Evolutionary conservation across 352 stramenopile genomes (phyloP).

Genomic region (Aphanomyces euteiches): DNA sequence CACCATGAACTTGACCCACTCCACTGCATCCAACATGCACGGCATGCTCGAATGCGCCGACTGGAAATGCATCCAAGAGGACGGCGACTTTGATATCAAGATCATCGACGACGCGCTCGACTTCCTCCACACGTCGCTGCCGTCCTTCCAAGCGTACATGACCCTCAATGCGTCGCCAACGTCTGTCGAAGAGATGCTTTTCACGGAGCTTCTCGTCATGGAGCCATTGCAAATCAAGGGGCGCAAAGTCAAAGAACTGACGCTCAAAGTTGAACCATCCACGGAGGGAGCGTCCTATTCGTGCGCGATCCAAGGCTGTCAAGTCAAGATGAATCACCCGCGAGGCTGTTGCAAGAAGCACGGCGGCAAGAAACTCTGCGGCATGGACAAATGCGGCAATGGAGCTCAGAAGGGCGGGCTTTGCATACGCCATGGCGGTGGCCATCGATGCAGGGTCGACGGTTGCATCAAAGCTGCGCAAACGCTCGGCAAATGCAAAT

Average conservation of each 20-base stretch:
- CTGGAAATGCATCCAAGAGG: no score
- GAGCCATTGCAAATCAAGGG: not conserved
- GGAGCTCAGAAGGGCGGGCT: slow-evolving; percentile 72
- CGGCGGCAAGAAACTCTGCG: slow-evolving; percentile 72
- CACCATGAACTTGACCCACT: no score
- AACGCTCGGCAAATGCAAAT: slow-evolving; percentile 72
- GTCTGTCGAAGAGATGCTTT: not conserved
- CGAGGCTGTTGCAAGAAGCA: slow-evolving; percentile 61
- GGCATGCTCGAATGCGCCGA: no score
- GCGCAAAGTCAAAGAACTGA: not conserved
- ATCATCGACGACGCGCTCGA: no score
- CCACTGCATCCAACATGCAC: no score
- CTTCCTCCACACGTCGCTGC: not conserved
- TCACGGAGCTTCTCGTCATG: not conserved
- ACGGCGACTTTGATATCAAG: no score
- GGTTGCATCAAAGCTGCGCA: slow-evolving; percentile 67
- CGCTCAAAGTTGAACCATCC: not conserved
- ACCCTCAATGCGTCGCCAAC: not conserved
- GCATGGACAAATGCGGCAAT: slow-evolving; percentile 66
- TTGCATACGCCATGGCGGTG: slow-evolving; percentile 81
- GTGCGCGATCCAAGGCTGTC: not conserved
- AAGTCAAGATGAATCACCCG: not conserved
- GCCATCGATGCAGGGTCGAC: slow-evolving; percentile 62
- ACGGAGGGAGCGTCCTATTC: not conserved
- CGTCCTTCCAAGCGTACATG: not conserved